Percentiles rank a stretch among this genome's conserved stretches.
These are phyloP conservation scores for Tephrocybe sp. DNA, from an alignment of 768 basidiomycete genomes.

Conservation along the genomic window DNA sequence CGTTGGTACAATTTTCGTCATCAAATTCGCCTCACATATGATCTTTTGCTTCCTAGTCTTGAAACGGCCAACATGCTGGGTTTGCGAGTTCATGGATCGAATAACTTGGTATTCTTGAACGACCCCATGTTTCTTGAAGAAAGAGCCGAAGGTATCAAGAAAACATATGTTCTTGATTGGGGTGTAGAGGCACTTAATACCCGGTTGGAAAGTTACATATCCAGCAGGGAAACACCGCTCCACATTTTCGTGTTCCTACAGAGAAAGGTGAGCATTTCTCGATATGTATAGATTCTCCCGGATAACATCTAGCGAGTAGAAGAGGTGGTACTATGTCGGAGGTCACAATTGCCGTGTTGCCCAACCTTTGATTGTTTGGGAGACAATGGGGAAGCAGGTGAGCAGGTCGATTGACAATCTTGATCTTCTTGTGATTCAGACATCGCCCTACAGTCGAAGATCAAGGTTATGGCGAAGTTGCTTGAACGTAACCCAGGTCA, in stretches of 20 bases:
- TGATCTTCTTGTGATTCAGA: conserved; percentile 1
- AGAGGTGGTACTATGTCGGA: conserved; percentile 52
- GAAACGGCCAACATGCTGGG: conserved; percentile 36
- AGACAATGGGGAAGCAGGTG: conserved; percentile 35
- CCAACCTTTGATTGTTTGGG: conserved; percentile 37
- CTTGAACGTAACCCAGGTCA: conserved; percentile 31
- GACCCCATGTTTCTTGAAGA: conserved; percentile 58
- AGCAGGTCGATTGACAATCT: conserved; percentile 10
- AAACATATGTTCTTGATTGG: conserved; percentile 57
- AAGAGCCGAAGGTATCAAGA: conserved; percentile 19
- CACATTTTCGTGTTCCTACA: conserved; percentile 53
- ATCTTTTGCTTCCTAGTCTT: conserved; percentile 25
- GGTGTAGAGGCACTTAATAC: conserved; percentile 34
- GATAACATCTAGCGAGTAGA: conserved; percentile 25
- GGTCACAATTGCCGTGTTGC: conserved; percentile 42
- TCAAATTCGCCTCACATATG: not conserved
- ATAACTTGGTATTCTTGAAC: conserved; percentile 47
- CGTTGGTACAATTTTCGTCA: conserved; percentile 19
- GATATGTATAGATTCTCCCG: not conserved
- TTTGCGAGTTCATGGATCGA: conserved; percentile 40
- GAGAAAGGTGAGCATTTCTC: conserved; percentile 37
- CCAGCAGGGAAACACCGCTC: conserved; percentile 27
- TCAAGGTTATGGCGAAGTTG: conserved; percentile 33
- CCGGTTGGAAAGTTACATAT: conserved; percentile 30
- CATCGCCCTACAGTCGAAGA: conserved; percentile 27